Evolutionary conservation across 805 yeast species (phyloP).

Genomic region (Teunomyces lycoperdinae): DNA sequence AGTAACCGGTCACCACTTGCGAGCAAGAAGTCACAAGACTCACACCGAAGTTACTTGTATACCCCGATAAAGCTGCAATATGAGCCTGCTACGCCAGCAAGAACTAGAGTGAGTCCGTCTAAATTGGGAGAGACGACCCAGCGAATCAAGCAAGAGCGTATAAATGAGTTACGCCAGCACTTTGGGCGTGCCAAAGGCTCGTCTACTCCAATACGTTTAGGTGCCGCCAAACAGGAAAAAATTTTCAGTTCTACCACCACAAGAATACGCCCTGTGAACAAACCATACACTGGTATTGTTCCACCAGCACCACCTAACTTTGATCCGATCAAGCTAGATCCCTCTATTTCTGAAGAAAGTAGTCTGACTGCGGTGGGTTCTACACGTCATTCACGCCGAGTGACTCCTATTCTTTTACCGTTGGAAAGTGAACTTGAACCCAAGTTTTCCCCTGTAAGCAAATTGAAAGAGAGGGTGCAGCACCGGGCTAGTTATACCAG

Average conservation of each 20-base stretch:
- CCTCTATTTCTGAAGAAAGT: conserved; percentile 9
- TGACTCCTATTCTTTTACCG: conserved; percentile 38
- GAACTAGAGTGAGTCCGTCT: conserved; percentile 30
- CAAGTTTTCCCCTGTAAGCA: conserved; percentile 29
- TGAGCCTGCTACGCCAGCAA: conserved; percentile 21
- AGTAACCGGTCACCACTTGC: conserved; percentile 35
- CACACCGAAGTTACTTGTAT: conserved; percentile 22
- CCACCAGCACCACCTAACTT: conserved; percentile 26
- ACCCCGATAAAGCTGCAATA: conserved; percentile 34
- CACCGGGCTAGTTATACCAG: not conserved
- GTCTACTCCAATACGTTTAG: conserved; percentile 11
- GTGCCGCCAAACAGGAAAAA: not conserved
- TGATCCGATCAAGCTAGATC: conserved; percentile 4
- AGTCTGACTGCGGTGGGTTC: conserved; percentile 24
- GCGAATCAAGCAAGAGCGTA: conserved; percentile 29
- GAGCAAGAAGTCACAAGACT: conserved; percentile 8
- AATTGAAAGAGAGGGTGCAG: conserved; percentile 22
- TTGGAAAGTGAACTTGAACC: conserved; percentile 26
- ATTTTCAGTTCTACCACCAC: not conserved
- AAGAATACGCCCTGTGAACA: conserved; percentile 5
- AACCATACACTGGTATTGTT: conserved; percentile 2
- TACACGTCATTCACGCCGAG: conserved; percentile 25
- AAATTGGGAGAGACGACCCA: conserved; percentile 39
- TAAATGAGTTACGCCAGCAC: conserved; percentile 33
- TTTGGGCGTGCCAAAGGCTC: conserved; percentile 24